Percentiles rank a stretch among this genome's conserved stretches.
These are phyloP conservation scores for Echeveria elegans DNA, from an alignment of 164 flowering plant genomes.

Conservation along the genomic window DNA sequence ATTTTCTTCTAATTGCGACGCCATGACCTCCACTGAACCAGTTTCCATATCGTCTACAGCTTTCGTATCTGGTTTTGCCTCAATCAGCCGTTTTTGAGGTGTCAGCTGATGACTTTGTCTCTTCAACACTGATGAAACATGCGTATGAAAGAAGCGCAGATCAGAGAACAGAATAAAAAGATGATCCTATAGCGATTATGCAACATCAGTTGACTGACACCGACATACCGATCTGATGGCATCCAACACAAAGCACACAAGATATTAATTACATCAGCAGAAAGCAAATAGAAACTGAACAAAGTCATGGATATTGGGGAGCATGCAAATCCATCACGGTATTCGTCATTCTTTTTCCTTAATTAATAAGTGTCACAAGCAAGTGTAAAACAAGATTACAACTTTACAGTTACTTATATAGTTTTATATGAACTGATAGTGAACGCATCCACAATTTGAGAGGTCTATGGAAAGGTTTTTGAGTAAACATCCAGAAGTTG, in stretches of 20 bases:
- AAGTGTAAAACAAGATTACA: no score
- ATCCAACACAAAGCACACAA: not conserved
- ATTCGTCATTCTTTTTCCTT: no score
- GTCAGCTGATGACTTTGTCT: constrained; percentile 4
- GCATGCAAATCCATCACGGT: not conserved
- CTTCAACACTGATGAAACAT: not conserved
- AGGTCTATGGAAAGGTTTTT: no score
- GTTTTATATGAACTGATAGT: no score
- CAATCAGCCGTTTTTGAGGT: constrained; percentile 5
- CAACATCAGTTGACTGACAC: no score
- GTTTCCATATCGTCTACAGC: not conserved
- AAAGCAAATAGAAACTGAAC: not conserved
- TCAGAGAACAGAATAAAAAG: no score
- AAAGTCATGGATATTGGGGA: not conserved
- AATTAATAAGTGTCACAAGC: no score
- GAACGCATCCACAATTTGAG: no score
- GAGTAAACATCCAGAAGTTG: no score
- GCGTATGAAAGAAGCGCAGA: not conserved
- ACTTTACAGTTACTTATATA: no score
- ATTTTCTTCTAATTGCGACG: not conserved
- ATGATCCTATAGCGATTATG: no score
- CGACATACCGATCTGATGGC: not conserved
- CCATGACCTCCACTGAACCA: not conserved
- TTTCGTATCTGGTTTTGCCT: not conserved
- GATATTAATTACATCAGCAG: not conserved